Conservation (phyloP, 129 eudicot species). For the Deinandra increscens region DNA sequence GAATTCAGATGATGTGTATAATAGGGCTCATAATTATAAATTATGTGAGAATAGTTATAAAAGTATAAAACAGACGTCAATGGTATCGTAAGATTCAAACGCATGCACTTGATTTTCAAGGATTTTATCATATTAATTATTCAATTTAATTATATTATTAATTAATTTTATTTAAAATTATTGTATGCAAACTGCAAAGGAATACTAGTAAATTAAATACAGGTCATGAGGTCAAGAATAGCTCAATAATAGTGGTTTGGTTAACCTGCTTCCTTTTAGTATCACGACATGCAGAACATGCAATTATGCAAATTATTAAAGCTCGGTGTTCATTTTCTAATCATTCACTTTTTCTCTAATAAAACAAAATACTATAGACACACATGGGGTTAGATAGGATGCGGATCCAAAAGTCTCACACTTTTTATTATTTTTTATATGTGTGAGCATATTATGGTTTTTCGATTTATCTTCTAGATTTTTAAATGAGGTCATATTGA, state of each 20-base stretch:
- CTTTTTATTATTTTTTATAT: too few relatives aligned
- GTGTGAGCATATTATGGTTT: too few relatives aligned
- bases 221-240: constrained; percentile 17
- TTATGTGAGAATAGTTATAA: constrained; percentile 16
- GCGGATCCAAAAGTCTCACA: too few relatives aligned
- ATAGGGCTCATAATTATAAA: too few relatives aligned
- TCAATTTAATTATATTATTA: neutral
- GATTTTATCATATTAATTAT: neutral
- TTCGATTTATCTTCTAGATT: too few relatives aligned
- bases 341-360: neutral
- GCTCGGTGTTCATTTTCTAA: neutral
- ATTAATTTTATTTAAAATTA: neutral
- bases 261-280: constrained; percentile 28
- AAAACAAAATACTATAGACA: too few relatives aligned
- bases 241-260: constrained; percentile 20
- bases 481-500: too few relatives aligned
- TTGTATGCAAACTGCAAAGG: constrained; percentile 17
- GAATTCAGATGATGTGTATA: too few relatives aligned
- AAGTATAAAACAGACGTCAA: neutral
- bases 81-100: constrained; percentile 8
- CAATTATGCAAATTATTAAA: constrained; percentile 1
- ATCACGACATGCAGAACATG: constrained; percentile 24
- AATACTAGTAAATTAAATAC: neutral
- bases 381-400: too few relatives aligned
- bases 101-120: constrained; percentile 11